A percentile compares a stretch with the other conserved stretches of the same genome.
Conservation (phyloP, 768 basidiomycete genomes). For the Hygrocybe punicea region DNA sequence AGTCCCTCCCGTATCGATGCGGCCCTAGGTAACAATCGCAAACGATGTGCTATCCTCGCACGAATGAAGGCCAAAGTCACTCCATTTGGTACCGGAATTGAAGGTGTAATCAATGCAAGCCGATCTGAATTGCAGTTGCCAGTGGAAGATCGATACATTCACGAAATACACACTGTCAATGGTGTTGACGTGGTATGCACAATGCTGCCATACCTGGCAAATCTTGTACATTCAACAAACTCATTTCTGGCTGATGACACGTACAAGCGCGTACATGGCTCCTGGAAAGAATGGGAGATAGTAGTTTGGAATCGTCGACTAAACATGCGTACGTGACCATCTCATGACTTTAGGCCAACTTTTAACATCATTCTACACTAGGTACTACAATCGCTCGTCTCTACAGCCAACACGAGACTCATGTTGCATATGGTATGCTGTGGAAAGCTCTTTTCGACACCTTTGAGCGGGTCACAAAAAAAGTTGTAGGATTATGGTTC, state of each 20-base stretch:
- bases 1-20: slow-evolving; percentile 5
- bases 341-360: neutral
- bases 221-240: slow-evolving; percentile 5
- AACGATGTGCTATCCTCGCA: slow-evolving; percentile 7
- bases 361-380: neutral
- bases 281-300: slow-evolving; percentile 24
- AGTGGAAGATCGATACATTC: slow-evolving; percentile 8
- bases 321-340: slow-evolving; percentile 10
- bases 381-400: slow-evolving; percentile 10
- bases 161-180: slow-evolving; percentile 7
- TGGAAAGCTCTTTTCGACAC: slow-evolving; percentile 9
- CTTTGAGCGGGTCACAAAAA: slow-evolving; percentile 4
- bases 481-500: neutral
- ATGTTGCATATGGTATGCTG: slow-evolving; percentile 8
- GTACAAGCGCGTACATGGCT: slow-evolving; percentile 13
- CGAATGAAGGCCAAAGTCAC: neutral
- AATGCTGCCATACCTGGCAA: slow-evolving; percentile 13
- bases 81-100: slow-evolving; percentile 7
- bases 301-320: slow-evolving; percentile 16
- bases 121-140: slow-evolving; percentile 3
- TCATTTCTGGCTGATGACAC: slow-evolving; percentile 19
- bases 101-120: slow-evolving; percentile 1
- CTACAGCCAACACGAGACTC: slow-evolving; percentile 10
- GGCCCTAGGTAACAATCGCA: slow-evolving; percentile 9
- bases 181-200: slow-evolving; percentile 11